Evolutionary conservation across 2,329 filamentous ascomycete genomes (phyloP).

Genomic region (Polychaeton citri): DNA sequence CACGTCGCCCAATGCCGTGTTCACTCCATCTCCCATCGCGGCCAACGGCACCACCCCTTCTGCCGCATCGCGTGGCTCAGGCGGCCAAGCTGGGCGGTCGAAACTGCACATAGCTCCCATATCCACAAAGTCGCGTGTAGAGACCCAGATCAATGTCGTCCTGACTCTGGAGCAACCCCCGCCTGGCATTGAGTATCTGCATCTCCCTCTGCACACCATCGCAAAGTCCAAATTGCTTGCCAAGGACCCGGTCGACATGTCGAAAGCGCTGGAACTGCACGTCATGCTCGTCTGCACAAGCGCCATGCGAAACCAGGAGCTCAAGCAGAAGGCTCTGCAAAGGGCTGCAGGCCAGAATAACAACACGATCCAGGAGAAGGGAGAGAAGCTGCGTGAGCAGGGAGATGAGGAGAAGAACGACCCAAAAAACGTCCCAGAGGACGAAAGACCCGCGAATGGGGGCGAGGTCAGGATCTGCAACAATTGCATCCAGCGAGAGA

Average conservation of each 20-base stretch:
- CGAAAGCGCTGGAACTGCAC: conserved; percentile 66
- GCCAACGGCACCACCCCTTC: conserved; percentile 14
- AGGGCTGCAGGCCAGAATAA: conserved; percentile 37
- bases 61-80: conserved; percentile 2
- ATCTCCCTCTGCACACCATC: conserved; percentile 80
- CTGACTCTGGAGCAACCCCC: conserved; percentile 67
- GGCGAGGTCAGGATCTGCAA: conserved; percentile 87
- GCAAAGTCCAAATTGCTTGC: conserved; percentile 85
- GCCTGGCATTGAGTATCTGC: conserved; percentile 61
- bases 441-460: conserved; percentile 67
- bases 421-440: conserved; percentile 40
- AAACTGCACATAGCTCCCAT: conserved; percentile 24
- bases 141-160: conserved; percentile 88
- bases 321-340: conserved; percentile 53
- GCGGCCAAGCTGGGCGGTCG: conserved; percentile 13
- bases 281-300: conserved; percentile 83
- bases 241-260: conserved; percentile 53
- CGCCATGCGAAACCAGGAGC: conserved; percentile 64
- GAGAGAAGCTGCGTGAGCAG: conserved; percentile 22
- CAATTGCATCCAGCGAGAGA: conserved; percentile 83
- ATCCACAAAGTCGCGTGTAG: conserved; percentile 67
- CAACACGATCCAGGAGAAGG: conserved; percentile 30
- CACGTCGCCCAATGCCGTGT: conserved; percentile 18
- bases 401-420: conserved; percentile 32
- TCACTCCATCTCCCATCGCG: conserved; percentile 22